phyloP scores from a whole-genome alignment of 1,284 basidiomycete genomes.

The Ceratobasidium sp. region DNA sequence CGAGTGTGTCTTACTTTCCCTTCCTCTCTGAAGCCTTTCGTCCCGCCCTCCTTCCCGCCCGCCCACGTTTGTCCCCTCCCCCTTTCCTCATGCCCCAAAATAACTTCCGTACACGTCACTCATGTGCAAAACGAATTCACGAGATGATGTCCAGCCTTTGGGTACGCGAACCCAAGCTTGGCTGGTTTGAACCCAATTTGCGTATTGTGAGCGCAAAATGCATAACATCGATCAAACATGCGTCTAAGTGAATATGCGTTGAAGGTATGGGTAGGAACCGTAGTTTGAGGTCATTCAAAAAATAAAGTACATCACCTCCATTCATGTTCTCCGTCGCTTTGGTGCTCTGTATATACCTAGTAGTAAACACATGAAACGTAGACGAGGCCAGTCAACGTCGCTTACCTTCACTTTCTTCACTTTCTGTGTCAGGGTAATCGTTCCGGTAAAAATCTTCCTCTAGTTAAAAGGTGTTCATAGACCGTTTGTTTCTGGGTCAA shows the following conservation, averaged over 20 bases:
- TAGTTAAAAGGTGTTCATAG: not conserved
- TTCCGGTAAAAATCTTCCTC: slow-evolving; percentile 42
- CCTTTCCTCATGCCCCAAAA: slow-evolving; percentile 13
- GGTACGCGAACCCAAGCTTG: not conserved
- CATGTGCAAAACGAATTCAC: slow-evolving; percentile 33
- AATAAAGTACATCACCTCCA: slow-evolving; percentile 27
- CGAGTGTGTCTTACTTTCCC: not conserved
- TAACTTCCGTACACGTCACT: slow-evolving; percentile 23
- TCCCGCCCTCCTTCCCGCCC: not conserved
- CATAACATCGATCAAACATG: slow-evolving; percentile 4
- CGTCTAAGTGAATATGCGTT: not conserved
- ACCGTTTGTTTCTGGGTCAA: not conserved
- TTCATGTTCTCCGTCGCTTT: slow-evolving; percentile 34
- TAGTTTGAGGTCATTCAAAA: not conserved
- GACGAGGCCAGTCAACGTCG: not conserved
- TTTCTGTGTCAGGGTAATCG: slow-evolving; percentile 39
- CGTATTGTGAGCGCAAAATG: slow-evolving; percentile 1
- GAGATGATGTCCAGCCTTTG: slow-evolving; percentile 11
- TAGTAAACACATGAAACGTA: not conserved
- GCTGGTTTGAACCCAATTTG: slow-evolving; percentile 20
- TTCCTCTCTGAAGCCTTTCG: not conserved
- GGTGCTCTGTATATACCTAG: not conserved
- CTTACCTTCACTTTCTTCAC: slow-evolving; percentile 38
- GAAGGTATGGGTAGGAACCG: not conserved
- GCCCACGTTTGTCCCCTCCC: not conserved